phyloP scores from a whole-genome alignment of 768 basidiomycete species.

The Tephrocybe sp. region DNA sequence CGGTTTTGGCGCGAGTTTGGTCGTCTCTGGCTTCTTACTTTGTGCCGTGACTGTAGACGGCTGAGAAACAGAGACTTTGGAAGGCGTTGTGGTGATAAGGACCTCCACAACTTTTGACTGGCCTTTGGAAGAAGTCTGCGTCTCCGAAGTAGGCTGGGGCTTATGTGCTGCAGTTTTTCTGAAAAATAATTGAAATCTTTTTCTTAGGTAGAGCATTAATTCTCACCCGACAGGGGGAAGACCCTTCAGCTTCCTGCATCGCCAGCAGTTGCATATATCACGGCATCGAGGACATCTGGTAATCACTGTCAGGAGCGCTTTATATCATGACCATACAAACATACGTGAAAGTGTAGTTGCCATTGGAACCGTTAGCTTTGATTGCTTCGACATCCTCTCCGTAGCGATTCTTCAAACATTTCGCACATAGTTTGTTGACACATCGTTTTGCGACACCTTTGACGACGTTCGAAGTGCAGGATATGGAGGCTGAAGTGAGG shows the following conservation, averaged over 20 bases:
- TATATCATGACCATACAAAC: neutral
- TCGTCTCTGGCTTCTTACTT: neutral
- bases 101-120: neutral
- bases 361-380: conserved; percentile 27
- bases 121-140: neutral
- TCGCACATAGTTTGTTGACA: conserved; percentile 58
- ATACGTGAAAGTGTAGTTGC: conserved; percentile 55
- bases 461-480: conserved; percentile 30
- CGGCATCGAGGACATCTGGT: conserved; percentile 70
- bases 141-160: neutral
- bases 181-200: neutral
- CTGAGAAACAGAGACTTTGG: neutral
- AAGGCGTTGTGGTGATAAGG: conserved; percentile 8
- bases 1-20: neutral
- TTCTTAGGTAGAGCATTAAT: neutral
- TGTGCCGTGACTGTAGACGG: neutral
- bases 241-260: conserved; percentile 65
- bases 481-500: conserved; percentile 21
- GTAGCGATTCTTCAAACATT: conserved; percentile 71
- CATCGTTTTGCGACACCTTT: conserved; percentile 42
- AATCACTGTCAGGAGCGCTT: neutral
- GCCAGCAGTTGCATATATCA: conserved; percentile 65
- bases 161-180: neutral
- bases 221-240: conserved; percentile 59
- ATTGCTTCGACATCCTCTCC: conserved; percentile 48